Base-by-base conservation (phyloP, 208 protist genomes). In the Acanthamoeba castellanii region DNA sequence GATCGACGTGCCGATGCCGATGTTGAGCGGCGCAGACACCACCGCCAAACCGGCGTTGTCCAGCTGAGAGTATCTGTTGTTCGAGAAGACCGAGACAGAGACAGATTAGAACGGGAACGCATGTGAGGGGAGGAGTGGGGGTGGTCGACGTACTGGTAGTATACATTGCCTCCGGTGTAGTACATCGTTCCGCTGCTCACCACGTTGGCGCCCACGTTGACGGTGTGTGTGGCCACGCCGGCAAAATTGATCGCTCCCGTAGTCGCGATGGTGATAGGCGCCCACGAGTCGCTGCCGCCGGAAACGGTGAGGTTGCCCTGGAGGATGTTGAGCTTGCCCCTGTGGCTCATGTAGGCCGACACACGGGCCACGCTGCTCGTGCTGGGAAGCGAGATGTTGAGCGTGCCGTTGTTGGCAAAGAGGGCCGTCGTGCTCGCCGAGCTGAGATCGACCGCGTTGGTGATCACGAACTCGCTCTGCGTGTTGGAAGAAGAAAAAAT, bases 341-440 rank as follows among this genome's bases (percentile, higher is more conserved):
- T 57, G 22, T 70, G 57, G 87, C 66, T 76, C 59, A 92, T 30
- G 42, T 42, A 74, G 61, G 87, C 87, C 55, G 55, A 27, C 30
- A 50, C 8, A 9, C 37, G 57, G 27, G 20, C 34, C 18, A 74
- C 34, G 25, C 42, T 42, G 34, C 5, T 25, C 4, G 87, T 11
- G 11, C 6, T 14, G 2, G 66, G 45, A 4, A 76, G 59, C 22
- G 57, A 55, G 2, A 92, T 47, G 59, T 9, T 92, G 37, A 92
- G 66, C 25, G 87, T 92, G 20, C 87, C 87, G 61, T 92, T 92
- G 34, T 92, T 92, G 57, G 34, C 64, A 32, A 92, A 92, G n/a
- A 76, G 20, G 5, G 59, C 64, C 8, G 85, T 27, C n/a, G 37
- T 59, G 32, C 55, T 32, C 55, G 55, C 11, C 11, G 57, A 22